A percentile compares a stretch with the other conserved stretches of the same genome.
phyloP scores from a whole-genome alignment of 306 rosid genomes.

The Canavalia ensiformis region DNA sequence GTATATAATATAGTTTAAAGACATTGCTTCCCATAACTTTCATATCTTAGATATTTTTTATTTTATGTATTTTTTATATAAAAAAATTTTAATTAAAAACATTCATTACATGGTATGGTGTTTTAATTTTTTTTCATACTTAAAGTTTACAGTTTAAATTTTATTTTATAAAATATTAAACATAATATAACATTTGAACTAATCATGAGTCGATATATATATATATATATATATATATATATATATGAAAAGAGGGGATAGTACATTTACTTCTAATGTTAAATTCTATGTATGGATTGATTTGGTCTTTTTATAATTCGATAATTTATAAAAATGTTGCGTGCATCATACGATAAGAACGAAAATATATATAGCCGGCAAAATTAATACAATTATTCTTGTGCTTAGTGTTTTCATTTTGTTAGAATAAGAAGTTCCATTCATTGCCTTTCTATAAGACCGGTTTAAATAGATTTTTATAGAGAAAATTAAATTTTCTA shows the following conservation, averaged over 20 bases:
- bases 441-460: not conserved
- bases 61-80: no score
- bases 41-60: not conserved
- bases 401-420: not conserved
- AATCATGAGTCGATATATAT: no score
- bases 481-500: not conserved
- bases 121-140: no score
- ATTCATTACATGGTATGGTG: no score
- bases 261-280: not conserved
- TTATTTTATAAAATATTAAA: no score
- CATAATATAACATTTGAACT: no score
- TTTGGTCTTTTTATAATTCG: not conserved
- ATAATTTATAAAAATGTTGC: not conserved
- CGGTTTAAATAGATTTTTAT: not conserved
- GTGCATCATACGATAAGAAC: not conserved
- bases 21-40: no score
- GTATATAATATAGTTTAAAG: no score
- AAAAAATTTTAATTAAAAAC: no score
- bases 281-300: not conserved
- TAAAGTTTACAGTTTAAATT: no score
- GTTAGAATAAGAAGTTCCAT: not conserved
- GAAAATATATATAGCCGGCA: not conserved
- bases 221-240: no score
- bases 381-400: not conserved
- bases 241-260: not conserved